Base-by-base conservation (phyloP, 805 yeast genomes). In the Nakazawaea wyomingensis region DNA sequence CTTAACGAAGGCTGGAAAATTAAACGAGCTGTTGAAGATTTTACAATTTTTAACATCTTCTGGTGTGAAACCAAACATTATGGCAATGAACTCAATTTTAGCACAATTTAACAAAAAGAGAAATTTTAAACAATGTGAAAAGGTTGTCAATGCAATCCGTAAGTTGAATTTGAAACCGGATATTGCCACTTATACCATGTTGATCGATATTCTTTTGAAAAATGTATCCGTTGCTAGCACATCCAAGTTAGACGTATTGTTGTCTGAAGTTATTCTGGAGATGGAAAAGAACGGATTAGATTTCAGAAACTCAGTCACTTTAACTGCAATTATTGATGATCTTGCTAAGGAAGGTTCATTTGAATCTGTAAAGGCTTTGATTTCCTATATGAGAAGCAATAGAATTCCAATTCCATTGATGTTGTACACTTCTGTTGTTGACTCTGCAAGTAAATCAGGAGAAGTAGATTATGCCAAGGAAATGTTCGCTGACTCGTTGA, bases 111-210 rank as follows among this genome's bases (percentile, higher is more conserved):
- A 73, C 16, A 61, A 64, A 29, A 46, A 43, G 6, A 62, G 66
- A 32, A 66, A 76, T 17, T 56, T 56, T 46, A 68, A 64, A 24
- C 65, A 66, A 11, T 58, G 82, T 33, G 62, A 68, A 27, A 63
- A 64, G 76, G 20, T 55, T 3, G 20, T 45, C 3, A 37, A 46
- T 5, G 13, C 34, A 30, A 31, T 37, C 13, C 55, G 54, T 31
- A 56, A 56, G 26, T 45, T 62, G 20, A 55, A 62, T 3, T 57
- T 81, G 19, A 53, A 65, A 29, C 82, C 83, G 21, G 85, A 80
- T 55, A 66, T 78, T 36, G 78, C 78, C 14, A 81, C 90, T 2
- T 76, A 76, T 59, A 73, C 89, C 3, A 71, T 74, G 28, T 61
- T 81, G 19, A 67, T 82, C 41, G 80, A 81, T 52, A 59, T 71